These are phyloP conservation scores for Berberis thunbergii DNA, from an alignment of 164 flowering plant species.

Conservation along the genomic window DNA sequence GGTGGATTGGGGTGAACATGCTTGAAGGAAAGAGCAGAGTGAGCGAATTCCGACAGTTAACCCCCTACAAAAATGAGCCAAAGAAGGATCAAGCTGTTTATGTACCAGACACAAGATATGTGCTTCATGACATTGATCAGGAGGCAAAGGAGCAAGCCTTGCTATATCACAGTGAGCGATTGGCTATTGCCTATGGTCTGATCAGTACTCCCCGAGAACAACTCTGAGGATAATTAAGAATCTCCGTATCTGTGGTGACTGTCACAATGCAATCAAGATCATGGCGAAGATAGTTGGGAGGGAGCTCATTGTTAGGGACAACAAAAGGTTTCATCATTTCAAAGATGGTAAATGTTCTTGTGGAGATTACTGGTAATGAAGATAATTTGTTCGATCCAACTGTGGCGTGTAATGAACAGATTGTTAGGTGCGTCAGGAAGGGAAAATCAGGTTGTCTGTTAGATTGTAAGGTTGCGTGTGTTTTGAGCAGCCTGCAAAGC, in stretches of 20 bases:
- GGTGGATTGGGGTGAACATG: not conserved
- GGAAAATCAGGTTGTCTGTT: too few relatives aligned
- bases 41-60: constrained; percentile 3
- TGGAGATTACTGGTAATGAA: constrained; percentile 9
- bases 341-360: constrained; percentile 5
- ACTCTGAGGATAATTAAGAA: constrained; percentile 8
- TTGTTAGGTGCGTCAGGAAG: too few relatives aligned
- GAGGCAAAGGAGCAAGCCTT: constrained; percentile 8
- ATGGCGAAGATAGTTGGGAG: constrained; percentile 8
- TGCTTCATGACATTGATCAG: constrained; percentile 11
- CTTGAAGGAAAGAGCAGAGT: constrained; percentile 4
- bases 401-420: too few relatives aligned
- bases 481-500: too few relatives aligned
- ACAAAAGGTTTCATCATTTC: constrained; percentile 10
- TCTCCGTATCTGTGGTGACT: constrained; percentile 9
- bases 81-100: constrained; percentile 2
- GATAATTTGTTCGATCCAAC: not conserved
- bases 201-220: constrained; percentile 8
- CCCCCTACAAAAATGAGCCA: constrained; percentile 3
- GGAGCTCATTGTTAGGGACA: constrained; percentile 9
- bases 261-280: constrained; percentile 9
- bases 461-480: too few relatives aligned
- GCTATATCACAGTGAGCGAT: constrained; percentile 7
- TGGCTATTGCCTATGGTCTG: constrained; percentile 8
- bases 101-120: constrained; percentile 12